Conservation (phyloP, 2,329 filamentous ascomycete species). For the Cadophora malorum region DNA sequence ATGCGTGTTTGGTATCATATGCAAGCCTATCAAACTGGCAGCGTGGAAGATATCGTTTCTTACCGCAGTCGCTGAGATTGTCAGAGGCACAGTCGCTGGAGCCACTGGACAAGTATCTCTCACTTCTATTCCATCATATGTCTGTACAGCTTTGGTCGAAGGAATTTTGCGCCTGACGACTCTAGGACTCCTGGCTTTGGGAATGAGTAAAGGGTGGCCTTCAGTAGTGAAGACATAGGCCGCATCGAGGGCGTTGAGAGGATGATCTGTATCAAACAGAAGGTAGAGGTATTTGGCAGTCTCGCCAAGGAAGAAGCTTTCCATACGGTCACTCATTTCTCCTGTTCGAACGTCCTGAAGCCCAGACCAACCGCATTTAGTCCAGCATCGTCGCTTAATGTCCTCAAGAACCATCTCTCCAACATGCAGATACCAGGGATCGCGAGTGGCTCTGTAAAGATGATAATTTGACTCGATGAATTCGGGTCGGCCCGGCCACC, state of each 20-base stretch:
- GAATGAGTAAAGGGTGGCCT: constrained; percentile 90
- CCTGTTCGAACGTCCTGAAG: constrained; percentile 82
- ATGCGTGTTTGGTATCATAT: constrained; percentile 74
- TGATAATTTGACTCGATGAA: constrained; percentile 98
- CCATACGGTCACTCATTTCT: constrained; percentile 93
- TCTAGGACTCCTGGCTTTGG: constrained; percentile 51
- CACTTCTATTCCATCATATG: constrained; percentile 23
- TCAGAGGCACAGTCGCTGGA: constrained; percentile 65
- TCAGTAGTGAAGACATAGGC: constrained; percentile 96
- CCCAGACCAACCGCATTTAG: constrained; percentile 91
- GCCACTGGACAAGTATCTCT: constrained; percentile 70
- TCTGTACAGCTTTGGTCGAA: constrained; percentile 48
- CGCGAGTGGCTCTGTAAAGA: constrained; percentile 89
- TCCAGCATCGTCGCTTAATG: constrained; percentile 87
- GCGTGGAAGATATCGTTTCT: constrained; percentile 87
- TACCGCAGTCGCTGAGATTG: constrained; percentile 79
- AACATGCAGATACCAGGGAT: constrained; percentile 95
- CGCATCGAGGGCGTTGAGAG: constrained; percentile 84
- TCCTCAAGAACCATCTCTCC: constrained; percentile 95
- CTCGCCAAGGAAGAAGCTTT: constrained; percentile 97
- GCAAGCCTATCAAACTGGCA: constrained; percentile 81
- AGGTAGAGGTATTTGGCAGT: constrained; percentile 96
- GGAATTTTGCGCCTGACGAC: constrained; percentile 27
- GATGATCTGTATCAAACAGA: constrained; percentile 84
- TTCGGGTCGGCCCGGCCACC: constrained; percentile 95